Evolutionary conservation across 305 asterid genomes (phyloP).

Genomic region (Fraxinus sp.): DNA sequence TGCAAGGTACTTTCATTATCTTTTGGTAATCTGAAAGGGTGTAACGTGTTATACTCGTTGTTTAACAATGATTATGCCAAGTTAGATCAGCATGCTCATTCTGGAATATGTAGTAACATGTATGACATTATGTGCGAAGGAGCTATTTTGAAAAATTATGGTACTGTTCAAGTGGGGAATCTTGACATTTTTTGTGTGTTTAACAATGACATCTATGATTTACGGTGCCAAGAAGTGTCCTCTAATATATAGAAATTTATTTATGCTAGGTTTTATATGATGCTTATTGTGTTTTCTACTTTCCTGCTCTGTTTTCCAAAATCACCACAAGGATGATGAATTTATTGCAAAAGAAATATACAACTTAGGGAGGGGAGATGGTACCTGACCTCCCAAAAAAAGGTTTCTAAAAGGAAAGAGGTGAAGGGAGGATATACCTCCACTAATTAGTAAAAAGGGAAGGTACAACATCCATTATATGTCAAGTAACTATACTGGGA

Average conservation of each 20-base stretch:
- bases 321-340: neutral
- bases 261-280: neutral
- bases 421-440: neutral
- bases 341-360: neutral
- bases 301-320: neutral
- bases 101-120: conserved; percentile 11
- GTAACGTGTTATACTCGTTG: neutral
- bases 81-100: conserved; percentile 1
- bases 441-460: neutral
- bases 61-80: conserved; percentile 4
- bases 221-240: neutral
- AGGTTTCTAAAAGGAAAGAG: neutral
- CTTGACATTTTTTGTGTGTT: neutral
- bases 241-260: neutral
- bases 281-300: neutral
- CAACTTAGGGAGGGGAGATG: neutral
- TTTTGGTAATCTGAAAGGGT: neutral
- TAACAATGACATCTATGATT: conserved; percentile 8
- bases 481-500: neutral
- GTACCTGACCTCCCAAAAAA: neutral
- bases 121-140: neutral
- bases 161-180: neutral
- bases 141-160: neutral
- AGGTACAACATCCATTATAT: neutral
- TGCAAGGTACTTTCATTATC: neutral